A percentile compares a stretch with the other conserved stretches of the same genome.
Conservation (phyloP, 202 grass and related monocot genomes). For the Panicum hallii region DNA sequence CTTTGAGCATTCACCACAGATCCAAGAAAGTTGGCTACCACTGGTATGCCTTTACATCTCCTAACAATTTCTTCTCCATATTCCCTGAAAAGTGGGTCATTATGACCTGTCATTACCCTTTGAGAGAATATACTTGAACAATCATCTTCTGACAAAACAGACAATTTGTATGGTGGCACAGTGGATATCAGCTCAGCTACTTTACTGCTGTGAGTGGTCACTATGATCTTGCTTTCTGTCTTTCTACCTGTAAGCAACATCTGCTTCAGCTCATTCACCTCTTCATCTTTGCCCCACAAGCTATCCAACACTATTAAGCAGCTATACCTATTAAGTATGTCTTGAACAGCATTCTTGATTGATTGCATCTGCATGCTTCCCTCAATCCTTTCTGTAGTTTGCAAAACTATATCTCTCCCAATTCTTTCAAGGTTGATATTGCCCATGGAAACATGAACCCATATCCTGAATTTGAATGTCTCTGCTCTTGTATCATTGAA, state of each 20-base stretch:
- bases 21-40: slow-evolving; percentile 58
- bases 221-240: slow-evolving; percentile 53
- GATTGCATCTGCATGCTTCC: slow-evolving; percentile 52
- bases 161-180: slow-evolving; percentile 24
- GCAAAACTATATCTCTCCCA: slow-evolving; percentile 48
- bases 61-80: slow-evolving; percentile 54
- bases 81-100: slow-evolving; percentile 43
- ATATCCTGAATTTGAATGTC: slow-evolving; percentile 54
- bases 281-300: slow-evolving; percentile 58
- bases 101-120: slow-evolving; percentile 39
- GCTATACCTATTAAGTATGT: slow-evolving; percentile 40
- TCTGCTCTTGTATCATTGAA: slow-evolving; percentile 49
- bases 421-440: slow-evolving; percentile 54
- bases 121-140: slow-evolving; percentile 56
- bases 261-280: slow-evolving; percentile 49
- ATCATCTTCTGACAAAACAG: slow-evolving; percentile 44
- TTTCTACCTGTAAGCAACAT: slow-evolving; percentile 49
- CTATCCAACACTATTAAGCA: slow-evolving; percentile 60
- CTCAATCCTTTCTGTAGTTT: slow-evolving; percentile 45
- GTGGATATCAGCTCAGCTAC: slow-evolving; percentile 48
- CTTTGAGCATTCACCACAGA: slow-evolving; percentile 50
- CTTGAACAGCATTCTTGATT: slow-evolving; percentile 52
- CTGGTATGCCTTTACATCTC: slow-evolving; percentile 58
- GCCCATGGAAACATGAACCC: slow-evolving; percentile 65
- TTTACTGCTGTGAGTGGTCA: slow-evolving; percentile 55